A percentile compares a stretch with the other conserved stretches of the same genome.
Conservation (phyloP, 371 early-diverging fungal species). For the Mucor circinelloides region DNA sequence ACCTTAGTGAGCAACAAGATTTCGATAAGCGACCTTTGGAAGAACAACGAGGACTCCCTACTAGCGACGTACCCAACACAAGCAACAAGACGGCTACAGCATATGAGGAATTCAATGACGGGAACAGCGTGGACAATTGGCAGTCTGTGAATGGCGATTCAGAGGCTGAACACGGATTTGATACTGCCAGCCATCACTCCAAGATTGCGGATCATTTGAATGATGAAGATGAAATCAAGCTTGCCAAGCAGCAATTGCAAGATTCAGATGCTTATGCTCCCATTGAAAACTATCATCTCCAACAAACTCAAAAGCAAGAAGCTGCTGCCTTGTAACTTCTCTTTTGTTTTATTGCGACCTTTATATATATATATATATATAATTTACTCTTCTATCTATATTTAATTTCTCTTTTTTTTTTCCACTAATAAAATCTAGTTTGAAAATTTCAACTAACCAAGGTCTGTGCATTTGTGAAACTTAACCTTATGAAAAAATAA, state of each 20-base stretch:
- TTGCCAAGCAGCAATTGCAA: background rate
- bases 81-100: background rate
- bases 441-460: background rate
- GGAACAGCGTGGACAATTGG: background rate
- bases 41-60: background rate
- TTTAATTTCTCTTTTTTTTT: background rate
- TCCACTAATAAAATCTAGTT: background rate
- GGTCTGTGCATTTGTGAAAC: constrained; percentile 2
- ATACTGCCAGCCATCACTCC: background rate
- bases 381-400: background rate
- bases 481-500: background rate
- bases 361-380: background rate
- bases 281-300: background rate
- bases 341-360: background rate
- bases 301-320: background rate
- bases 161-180: background rate
- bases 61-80: background rate
- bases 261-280: background rate
- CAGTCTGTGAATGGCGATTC: background rate
- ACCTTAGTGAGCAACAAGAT: background rate
- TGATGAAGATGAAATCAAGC: background rate
- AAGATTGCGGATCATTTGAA: background rate
- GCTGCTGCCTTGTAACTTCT: background rate
- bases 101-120: background rate
- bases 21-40: background rate